phyloP scores from a whole-genome alignment of 2,329 filamentous ascomycete genomes.

The Pseudodiploospora longispora region DNA sequence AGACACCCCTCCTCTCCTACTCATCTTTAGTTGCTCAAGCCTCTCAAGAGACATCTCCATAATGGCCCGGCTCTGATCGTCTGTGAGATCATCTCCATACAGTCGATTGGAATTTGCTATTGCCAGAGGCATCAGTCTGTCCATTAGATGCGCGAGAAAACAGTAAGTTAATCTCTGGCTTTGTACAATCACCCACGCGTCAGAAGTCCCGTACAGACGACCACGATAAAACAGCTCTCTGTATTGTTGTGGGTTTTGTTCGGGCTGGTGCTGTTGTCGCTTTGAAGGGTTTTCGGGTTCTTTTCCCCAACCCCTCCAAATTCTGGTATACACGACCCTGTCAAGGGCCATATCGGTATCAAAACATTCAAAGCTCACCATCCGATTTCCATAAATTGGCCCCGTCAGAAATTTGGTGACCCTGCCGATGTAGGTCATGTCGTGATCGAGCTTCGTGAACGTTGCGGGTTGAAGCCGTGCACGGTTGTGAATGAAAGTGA shows the following conservation, averaged over 20 bases:
- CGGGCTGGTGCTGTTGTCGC: too few species aligned
- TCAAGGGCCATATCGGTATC: neutral
- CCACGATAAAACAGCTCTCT: neutral
- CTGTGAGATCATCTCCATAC: too few species aligned
- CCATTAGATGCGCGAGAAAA: neutral
- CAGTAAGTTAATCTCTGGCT: neutral
- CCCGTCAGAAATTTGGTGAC: slow-evolving; percentile 11
- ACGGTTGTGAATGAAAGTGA: slow-evolving; percentile 15
- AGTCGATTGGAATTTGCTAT: too few species aligned
- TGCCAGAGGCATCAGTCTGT: too few species aligned
- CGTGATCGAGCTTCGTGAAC: slow-evolving; percentile 10
- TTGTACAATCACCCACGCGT: slow-evolving; percentile 3
- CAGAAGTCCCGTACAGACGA: neutral
- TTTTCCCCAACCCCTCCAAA: neutral
- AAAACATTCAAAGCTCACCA: slow-evolving; percentile 3
- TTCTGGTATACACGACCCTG: neutral
- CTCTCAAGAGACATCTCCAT: too few species aligned
- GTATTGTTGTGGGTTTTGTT: too few species aligned
- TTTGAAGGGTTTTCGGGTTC: too few species aligned
- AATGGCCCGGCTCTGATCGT: too few species aligned
- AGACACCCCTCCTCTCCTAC: too few species aligned
- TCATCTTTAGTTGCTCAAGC: too few species aligned
- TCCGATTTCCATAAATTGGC: slow-evolving; percentile 3
- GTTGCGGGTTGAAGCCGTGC: slow-evolving; percentile 7
- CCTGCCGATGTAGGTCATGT: slow-evolving; percentile 14